Base-by-base conservation (phyloP, 257 asterid genomes). In the Oldenlandia corymbosa region DNA sequence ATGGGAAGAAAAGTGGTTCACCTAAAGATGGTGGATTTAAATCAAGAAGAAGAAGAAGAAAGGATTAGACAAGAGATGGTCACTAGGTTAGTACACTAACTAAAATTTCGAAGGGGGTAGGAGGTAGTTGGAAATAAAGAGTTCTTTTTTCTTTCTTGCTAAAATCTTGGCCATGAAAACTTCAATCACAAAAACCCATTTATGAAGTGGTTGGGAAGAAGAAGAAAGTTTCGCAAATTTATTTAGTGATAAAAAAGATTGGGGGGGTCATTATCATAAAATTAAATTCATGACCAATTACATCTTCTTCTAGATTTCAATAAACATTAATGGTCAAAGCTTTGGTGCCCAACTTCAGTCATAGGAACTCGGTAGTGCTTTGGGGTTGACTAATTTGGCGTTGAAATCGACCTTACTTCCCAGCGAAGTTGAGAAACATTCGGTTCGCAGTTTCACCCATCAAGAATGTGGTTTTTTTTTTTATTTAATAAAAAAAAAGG, bases 21-120 rank as follows among this genome's bases (percentile, higher is more conserved):
- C 83, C 88, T 73, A 85, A 82, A 68, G 62, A n/a, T n/a, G n/a
- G n/a, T n/a, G n/a, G n/a, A 53, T 23, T 64, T 67, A 32, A 61
- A 23, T 58, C 42, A 10, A 9, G 39, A 34, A n/a, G 13, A 53
- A 10, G 16, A 54, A 54, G 58, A 54, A 48, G 7, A 5, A n/a
- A 48, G n/a, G 36, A 28, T 34, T 30, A 16, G 23, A 20, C 43
- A 24, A 47, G 26, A 11, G n/a, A n/a, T n/a, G n/a, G n/a, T n/a
- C n/a, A 63, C 34, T 47, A 11, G 61, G 68, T 49, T 39, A 64
- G 34, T 68, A 53, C 26, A 55, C 65, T 46, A 21, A 49, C 65
- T 64, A 63, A 36, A 43, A 32, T 48, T 49, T 34, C n/a, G n/a
- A n/a, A 20, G n/a, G 24, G 43, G 52, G 65, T 27, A 21, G 69